Percentiles rank a stretch among this genome's conserved stretches.
Evolutionary conservation across 495 filamentous ascomycete species (phyloP).

Genomic region (Trichocladium antarcticum): DNA sequence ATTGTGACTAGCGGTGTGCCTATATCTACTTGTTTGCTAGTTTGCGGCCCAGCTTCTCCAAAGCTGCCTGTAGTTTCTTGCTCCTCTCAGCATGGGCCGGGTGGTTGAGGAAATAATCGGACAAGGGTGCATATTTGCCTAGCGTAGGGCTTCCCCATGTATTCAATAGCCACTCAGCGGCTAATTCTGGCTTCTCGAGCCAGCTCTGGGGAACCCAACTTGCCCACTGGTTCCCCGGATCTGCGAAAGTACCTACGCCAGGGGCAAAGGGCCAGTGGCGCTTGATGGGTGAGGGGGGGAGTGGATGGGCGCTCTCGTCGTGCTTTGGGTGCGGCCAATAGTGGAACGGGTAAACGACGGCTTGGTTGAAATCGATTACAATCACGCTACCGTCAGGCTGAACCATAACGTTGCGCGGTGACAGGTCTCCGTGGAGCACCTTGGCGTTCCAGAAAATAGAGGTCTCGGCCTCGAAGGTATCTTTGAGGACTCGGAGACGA

Average conservation of each 20-base stretch:
- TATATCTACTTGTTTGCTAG: neutral
- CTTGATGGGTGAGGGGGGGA: neutral
- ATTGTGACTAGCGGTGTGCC: too few species aligned
- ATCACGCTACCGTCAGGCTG: neutral
- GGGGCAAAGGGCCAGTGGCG: neutral
- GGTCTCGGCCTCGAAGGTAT: neutral
- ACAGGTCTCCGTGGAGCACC: neutral
- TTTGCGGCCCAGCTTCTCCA: slow-evolving; percentile 2
- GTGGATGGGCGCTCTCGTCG: neutral
- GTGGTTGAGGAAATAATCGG: neutral
- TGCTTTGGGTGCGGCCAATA: neutral
- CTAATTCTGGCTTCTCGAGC: neutral
- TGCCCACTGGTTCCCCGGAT: neutral
- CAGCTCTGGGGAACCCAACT: neutral
- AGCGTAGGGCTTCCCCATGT: neutral
- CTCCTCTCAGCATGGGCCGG: neutral
- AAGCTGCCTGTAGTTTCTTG: neutral
- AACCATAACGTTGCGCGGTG: neutral
- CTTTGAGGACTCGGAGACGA: neutral
- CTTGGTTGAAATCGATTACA: neutral
- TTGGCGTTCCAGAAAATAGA: neutral
- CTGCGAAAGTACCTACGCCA: neutral
- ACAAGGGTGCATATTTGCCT: neutral
- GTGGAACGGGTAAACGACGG: neutral
- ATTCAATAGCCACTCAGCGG: neutral